phyloP scores from a whole-genome alignment of 164 flowering plant species.

The Santalum album region DNA sequence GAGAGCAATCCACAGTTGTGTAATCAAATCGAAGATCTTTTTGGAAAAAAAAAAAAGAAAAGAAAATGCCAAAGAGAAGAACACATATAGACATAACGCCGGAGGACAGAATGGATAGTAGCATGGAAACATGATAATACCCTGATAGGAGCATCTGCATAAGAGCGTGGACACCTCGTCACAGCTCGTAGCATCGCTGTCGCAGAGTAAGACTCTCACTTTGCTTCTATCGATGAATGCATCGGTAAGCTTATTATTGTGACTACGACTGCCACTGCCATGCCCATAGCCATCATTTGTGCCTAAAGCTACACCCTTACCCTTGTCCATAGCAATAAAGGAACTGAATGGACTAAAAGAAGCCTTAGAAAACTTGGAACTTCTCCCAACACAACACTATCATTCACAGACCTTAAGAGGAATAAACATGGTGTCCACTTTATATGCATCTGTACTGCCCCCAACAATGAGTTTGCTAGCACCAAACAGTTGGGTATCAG shows the following conservation, averaged over 20 bases:
- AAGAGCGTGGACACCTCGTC: not conserved
- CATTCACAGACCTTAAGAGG: too few species aligned
- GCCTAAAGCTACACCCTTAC: not conserved
- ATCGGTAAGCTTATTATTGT: not conserved
- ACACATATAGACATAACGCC: too few species aligned
- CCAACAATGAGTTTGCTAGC: too few species aligned
- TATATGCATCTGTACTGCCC: too few species aligned
- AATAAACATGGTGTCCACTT: too few species aligned
- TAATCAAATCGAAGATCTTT: too few species aligned
- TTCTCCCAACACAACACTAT: not conserved
- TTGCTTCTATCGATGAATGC: not conserved
- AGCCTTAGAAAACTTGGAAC: not conserved
- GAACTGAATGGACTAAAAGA: not conserved
- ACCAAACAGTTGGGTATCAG: too few species aligned
- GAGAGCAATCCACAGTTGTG: too few species aligned
- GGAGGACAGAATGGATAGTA: too few species aligned
- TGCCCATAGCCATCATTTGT: not conserved
- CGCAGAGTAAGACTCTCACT: not conserved
- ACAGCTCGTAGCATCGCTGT: not conserved
- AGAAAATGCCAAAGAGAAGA: too few species aligned
- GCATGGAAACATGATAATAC: not conserved
- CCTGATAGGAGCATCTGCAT: constrained; percentile 1
- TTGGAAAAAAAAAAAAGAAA: too few species aligned
- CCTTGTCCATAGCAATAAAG: not conserved
- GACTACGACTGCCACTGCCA: not conserved